A percentile compares a stretch with the other conserved stretches of the same genome.
Evolutionary conservation across 768 basidiomycete species (phyloP).

Genomic region (Mrakia hoshinonis): DNA sequence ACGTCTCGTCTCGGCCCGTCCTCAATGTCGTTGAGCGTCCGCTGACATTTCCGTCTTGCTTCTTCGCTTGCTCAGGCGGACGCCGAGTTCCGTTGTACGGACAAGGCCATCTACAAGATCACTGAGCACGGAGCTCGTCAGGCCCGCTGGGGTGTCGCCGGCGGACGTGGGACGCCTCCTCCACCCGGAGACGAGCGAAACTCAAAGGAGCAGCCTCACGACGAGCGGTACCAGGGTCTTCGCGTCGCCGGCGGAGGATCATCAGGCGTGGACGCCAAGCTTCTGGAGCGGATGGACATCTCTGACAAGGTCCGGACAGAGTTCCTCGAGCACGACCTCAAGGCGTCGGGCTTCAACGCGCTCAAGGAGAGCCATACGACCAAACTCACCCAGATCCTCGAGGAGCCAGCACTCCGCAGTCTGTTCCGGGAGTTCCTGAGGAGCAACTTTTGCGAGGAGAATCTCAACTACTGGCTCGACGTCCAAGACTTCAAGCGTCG

Average conservation of each 20-base stretch:
- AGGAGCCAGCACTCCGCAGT: conserved; percentile 76
- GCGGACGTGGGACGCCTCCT: neutral
- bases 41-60: neutral
- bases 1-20: conserved; percentile 34
- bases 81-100: conserved; percentile 92
- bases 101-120: conserved; percentile 88
- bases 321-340: conserved; percentile 25
- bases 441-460: conserved; percentile 95
- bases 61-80: conserved; percentile 53
- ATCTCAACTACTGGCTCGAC: conserved; percentile 93
- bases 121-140: conserved; percentile 81
- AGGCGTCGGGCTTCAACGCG: conserved; percentile 41
- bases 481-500: conserved; percentile 94
- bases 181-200: neutral
- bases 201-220: conserved; percentile 20
- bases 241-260: neutral
- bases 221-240: conserved; percentile 26
- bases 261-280: conserved; percentile 15
- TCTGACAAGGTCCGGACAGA: conserved; percentile 22
- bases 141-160: conserved; percentile 60
- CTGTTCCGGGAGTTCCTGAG: conserved; percentile 92
- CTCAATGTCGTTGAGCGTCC: conserved; percentile 32
- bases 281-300: conserved; percentile 11
- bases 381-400: conserved; percentile 80
- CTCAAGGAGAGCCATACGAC: conserved; percentile 84